Evolutionary conservation across 2,329 filamentous ascomycete genomes (phyloP).

Genomic region (Cercospora sp.): DNA sequence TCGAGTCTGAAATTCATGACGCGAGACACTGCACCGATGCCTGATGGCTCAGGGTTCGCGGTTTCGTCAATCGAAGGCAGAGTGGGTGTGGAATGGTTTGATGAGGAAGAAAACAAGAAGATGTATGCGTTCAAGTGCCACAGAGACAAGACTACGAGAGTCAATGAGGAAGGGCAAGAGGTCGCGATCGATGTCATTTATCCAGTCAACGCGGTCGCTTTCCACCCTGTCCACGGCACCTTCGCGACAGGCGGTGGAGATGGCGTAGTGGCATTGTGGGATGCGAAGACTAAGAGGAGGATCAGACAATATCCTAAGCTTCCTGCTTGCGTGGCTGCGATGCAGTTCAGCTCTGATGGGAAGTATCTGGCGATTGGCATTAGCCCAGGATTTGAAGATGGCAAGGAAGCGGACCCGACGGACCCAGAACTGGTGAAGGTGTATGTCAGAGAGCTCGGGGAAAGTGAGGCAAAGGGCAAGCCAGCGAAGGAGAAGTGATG

Average conservation of each 20-base stretch:
- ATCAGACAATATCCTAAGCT: constrained; percentile 89
- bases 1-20: constrained; percentile 96
- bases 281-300: constrained; percentile 84
- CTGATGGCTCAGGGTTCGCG: constrained; percentile 90
- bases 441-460: constrained; percentile 78
- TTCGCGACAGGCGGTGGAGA: constrained; percentile 90
- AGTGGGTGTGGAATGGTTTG: constrained; percentile 97
- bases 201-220: constrained; percentile 85
- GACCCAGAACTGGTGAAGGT: constrained; percentile 72
- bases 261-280: constrained; percentile 89
- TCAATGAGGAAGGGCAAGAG: constrained; percentile 51
- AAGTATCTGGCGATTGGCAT: constrained; percentile 76
- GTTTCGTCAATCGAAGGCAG: constrained; percentile 91
- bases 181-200: constrained; percentile 76
- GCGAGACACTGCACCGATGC: constrained; percentile 91
- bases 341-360: constrained; percentile 77
- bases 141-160: constrained; percentile 70
- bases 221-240: constrained; percentile 78
- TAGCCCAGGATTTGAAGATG: constrained; percentile 86
- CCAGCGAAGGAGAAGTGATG: constrained; percentile 28
- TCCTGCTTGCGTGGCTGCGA: constrained; percentile 71
- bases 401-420: constrained; percentile 73
- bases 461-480: constrained; percentile 75
- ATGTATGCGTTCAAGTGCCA: constrained; percentile 99
- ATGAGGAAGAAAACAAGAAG: constrained; percentile 85